Base-by-base conservation (phyloP, 1,284 basidiomycete species). In the Fomitopsis pinicola region DNA sequence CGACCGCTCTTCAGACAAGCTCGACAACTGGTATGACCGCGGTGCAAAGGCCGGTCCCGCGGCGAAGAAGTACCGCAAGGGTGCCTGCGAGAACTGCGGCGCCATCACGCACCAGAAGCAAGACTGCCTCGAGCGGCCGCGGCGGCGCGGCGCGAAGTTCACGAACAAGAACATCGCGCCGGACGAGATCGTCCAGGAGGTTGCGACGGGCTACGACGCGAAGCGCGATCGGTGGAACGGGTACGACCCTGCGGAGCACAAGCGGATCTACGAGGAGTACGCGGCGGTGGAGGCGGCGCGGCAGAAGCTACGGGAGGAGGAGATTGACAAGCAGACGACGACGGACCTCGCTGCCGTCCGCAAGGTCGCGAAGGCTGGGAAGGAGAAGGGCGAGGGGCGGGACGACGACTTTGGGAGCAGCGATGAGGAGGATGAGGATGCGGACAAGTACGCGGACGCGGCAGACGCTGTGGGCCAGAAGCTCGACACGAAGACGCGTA, bases 191-290 rank as follows among this genome's bases (percentile, higher is more conserved):
- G 78, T 97, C 55, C 91, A 95, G 73, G 85, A 93, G 1, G 81
- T 95, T 19, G 78, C 86, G 40, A 75, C 80, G n/a, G 94, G 93
- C 17, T 99, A 95, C 70, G 97, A 93, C 69, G 94, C 94, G 48
- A 99, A 99, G 78, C 85, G 97, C 48, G 97, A 99, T 74, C 78
- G 97, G 59, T 99, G 97, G 96, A 98, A 98, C 75, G 97, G 97
- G 4, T 99, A 99, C 74, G 95, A 99, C 72, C 85, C 95, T 5
- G 77, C 88, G 5, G 89, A 92, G 72, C 94, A 98, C 76, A 88
- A 87, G 70, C 82, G 77, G 65, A 87, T 98, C 26, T 94, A 98
- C 68, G 92, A 97, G 14, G 96, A 98, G 76, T 97, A 98, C 72
- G 91, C 91, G 57, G 95, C 96, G 15, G 79, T 98, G 57, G 97